Evolutionary conservation across 1,284 basidiomycete species (phyloP), one percentile per base, ranked within the genome.

Genomic region (Ceraceosorus guamensis): DNA sequence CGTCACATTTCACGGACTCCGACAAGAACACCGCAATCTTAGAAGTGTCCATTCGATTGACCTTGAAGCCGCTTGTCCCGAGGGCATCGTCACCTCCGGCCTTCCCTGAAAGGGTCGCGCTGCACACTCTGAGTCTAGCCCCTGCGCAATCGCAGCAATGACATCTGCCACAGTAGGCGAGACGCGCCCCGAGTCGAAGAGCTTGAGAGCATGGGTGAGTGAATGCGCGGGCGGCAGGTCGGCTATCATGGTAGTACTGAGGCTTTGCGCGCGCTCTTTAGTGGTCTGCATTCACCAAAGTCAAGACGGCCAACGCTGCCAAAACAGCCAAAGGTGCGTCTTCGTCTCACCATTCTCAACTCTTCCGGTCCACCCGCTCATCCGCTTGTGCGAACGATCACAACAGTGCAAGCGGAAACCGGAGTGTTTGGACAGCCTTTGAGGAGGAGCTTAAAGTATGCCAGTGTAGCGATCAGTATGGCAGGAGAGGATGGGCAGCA

Each of bases 381-480:
- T 2, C 32, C 4, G 13, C 24, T 24, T 24, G 24, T 24, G 24
- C 24, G 39, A n/a, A 50, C 47, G n/a, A 14, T 48, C 31, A 33
- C 47, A 5, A 33, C 48, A 6, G 5, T 37, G 24, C 24, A 24
- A 24, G 24, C 18, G n/a, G 24, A 18, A 43, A 47, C 37, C 31
- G 35, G 47, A 6, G 89, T 97, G 41, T 97, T 98, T 76, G 89
- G 88, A 11, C 87, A 84, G 56, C 85, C 89, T 5, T 83, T 97
- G 63, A 83, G 83, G 61, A 87, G 91, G 71, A 88, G 87, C 55
- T 81, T 97, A 67, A 83, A 83, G 69, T 87, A 87, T 76, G 92
- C 93, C 18, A 87, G 84, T 68, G 91, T 95, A 1, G 90, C 93
- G 72, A 96, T 98, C 76, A 90, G 88, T 16, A 92, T 92, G n/a